Evolutionary conservation across 768 basidiomycete genomes (phyloP), one percentile per base, ranked within the genome.

Genomic region (Gloeostereum incarnatum): DNA sequence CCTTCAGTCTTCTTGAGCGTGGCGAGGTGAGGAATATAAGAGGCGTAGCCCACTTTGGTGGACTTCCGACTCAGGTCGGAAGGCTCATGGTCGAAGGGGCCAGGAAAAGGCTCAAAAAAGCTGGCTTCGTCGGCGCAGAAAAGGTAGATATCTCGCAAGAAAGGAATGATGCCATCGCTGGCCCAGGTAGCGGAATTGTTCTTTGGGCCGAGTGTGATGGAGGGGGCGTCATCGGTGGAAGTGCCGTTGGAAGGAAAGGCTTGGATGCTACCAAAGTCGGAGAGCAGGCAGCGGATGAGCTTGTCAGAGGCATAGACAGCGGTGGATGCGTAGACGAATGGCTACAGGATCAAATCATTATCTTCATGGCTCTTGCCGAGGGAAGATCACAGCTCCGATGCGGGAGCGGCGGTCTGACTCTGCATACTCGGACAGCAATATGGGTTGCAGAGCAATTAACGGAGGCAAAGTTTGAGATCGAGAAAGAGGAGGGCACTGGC

Each of bases 401-500:
- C 42, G 68, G 68, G 17, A 69, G 58, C 18, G 71, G 73, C 2
- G 80, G 74, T 3, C 47, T 87, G 23, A 75, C 69, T 16, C 54
- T 82, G 44, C 85, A 88, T 57, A 86, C 85, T 5, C 68, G 65
- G 40, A 73, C 85, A 6, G 85, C 85, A 1, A 83, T 89, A 25
- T 81, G 80, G 69, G 57, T 86, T 3, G 77, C 80, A 0, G 72
- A 83, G 49, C 68, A 73, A 46, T 62, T 89, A 33, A 78, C 85
- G 1, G 68, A 70, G 8, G 83, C 81, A 18, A 74, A 61, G 42
- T 89, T 87, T 51, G 57, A 62, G 25, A 49, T 77, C 6, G 60
- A 71, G 25, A n/a, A n/a, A n/a, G 65, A 72, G 41, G 55, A 65
- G n/a, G 47, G 52, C 8, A 51, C 58, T 1, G 66, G 68, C 0